Evolutionary conservation across 2,329 filamentous ascomycete species (phyloP).

Genomic region (Penicillium sp.): DNA sequence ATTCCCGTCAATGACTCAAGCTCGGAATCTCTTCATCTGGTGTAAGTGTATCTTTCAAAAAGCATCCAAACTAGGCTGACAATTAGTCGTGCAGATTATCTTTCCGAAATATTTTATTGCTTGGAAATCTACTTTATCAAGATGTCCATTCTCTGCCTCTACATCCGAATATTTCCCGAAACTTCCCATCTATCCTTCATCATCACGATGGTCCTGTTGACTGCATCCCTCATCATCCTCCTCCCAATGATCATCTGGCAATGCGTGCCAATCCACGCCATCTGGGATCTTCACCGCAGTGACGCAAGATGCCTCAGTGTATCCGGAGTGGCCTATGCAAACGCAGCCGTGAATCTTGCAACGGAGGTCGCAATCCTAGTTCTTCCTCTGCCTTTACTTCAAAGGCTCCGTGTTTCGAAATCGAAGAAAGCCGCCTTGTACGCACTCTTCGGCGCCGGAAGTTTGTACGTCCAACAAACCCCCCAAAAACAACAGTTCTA

Average conservation of each 20-base stretch:
- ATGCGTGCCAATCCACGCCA: slow-evolving; percentile 4
- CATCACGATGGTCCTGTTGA: neutral
- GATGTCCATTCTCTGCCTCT: slow-evolving; percentile 17
- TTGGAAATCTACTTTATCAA: slow-evolving; percentile 11
- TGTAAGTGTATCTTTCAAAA: neutral
- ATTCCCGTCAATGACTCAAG: neutral
- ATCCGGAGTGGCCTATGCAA: slow-evolving; percentile 4
- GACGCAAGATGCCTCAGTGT: slow-evolving; percentile 5
- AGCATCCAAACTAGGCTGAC: neutral
- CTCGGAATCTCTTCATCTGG: neutral
- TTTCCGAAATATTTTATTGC: slow-evolving; percentile 19
- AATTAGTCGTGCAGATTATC: neutral
- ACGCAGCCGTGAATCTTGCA: slow-evolving; percentile 5
- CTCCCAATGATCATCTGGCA: slow-evolving; percentile 9
- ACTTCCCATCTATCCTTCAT: slow-evolving; percentile 7
- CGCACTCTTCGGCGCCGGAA: slow-evolving; percentile 4
- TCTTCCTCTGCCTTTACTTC: slow-evolving; percentile 5
- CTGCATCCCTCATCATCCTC: neutral
- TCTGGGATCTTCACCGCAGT: slow-evolving; percentile 3
- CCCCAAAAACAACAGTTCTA: neutral
- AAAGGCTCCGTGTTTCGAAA: neutral
- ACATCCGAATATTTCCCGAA: slow-evolving; percentile 19
- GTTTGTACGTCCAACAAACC: neutral
- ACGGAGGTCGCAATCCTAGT: slow-evolving; percentile 7
- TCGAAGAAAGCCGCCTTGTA: slow-evolving; percentile 1